Evolutionary conservation across 306 rosid species (phyloP).

Genomic region (Trichosanthes cucumerina): DNA sequence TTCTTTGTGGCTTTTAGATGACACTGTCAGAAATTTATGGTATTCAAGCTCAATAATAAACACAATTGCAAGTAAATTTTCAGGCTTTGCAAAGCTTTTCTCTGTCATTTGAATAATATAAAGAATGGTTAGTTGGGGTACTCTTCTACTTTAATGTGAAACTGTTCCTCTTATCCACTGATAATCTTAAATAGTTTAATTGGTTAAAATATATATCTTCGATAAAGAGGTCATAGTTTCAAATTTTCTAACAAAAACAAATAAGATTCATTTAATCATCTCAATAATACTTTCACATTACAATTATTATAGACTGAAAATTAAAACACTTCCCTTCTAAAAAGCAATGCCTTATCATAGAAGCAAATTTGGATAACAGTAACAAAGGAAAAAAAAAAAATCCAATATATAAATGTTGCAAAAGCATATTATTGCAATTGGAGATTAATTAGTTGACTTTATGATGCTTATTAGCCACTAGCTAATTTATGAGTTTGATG

Average conservation of each 20-base stretch:
- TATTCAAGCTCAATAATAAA: constrained; percentile 7
- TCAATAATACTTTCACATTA: too few species aligned
- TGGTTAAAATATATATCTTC: too few species aligned
- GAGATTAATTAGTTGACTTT: not conserved
- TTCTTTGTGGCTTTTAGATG: constrained; percentile 56
- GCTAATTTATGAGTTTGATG: not conserved
- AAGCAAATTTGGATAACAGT: too few species aligned
- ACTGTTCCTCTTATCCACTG: not conserved
- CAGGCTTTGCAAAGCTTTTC: not conserved
- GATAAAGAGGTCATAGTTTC: too few species aligned
- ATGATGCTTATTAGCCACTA: not conserved
- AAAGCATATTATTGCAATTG: too few species aligned
- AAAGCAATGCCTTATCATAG: too few species aligned
- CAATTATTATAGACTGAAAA: too few species aligned
- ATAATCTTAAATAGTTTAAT: not conserved
- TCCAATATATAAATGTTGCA: too few species aligned
- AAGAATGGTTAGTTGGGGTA: not conserved
- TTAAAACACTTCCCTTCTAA: too few species aligned
- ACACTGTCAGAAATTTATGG: not conserved
- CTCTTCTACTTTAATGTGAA: not conserved
- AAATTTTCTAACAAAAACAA: too few species aligned
- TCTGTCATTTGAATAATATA: not conserved
- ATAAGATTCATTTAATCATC: too few species aligned
- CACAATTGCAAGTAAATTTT: not conserved
- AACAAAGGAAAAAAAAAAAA: too few species aligned